These are phyloP conservation scores for Botryotinia calthae DNA, from an alignment of 2,329 filamentous ascomycete genomes.

Conservation along the genomic window DNA sequence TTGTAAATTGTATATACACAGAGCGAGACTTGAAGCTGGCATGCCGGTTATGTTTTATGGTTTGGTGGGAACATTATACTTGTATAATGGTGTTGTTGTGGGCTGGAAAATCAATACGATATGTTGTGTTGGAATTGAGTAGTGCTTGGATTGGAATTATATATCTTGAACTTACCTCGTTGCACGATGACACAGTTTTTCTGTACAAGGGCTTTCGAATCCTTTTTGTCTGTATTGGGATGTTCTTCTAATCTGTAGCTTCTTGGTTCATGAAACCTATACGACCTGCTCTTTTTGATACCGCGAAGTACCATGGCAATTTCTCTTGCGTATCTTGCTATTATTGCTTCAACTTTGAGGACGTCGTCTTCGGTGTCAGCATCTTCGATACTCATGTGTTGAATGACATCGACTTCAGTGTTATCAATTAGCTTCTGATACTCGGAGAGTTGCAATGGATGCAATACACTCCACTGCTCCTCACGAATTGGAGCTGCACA, in stretches of 20 bases:
- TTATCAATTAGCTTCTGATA: slow-evolving; percentile 11
- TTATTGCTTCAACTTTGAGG: slow-evolving; percentile 26
- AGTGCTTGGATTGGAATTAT: not conserved
- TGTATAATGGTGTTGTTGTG: slow-evolving; percentile 15
- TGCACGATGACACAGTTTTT: slow-evolving; percentile 14
- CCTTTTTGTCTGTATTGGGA: not conserved
- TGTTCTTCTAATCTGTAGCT: not conserved
- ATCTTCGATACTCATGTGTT: slow-evolving; percentile 9
- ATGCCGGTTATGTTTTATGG: not conserved
- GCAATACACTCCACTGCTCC: not conserved
- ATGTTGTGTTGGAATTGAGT: not conserved
- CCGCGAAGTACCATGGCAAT: slow-evolving; percentile 26
- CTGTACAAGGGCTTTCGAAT: slow-evolving; percentile 22
- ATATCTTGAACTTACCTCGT: slow-evolving; percentile 21
- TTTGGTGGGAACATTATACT: slow-evolving; percentile 8
- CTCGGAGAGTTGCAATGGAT: not conserved
- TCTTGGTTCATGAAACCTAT: not conserved
- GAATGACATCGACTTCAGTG: not conserved
- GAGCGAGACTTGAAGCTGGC: slow-evolving; percentile 16
- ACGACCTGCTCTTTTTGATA: not conserved
- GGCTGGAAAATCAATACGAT: too few relatives aligned
- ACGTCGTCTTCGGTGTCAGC: slow-evolving; percentile 24
- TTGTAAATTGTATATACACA: slow-evolving; percentile 10
- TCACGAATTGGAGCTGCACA: not conserved
- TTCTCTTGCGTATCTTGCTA: slow-evolving; percentile 23